Conservation (phyloP, 1,139 yeast species). For the Scheffersomyces illinoinensis region DNA sequence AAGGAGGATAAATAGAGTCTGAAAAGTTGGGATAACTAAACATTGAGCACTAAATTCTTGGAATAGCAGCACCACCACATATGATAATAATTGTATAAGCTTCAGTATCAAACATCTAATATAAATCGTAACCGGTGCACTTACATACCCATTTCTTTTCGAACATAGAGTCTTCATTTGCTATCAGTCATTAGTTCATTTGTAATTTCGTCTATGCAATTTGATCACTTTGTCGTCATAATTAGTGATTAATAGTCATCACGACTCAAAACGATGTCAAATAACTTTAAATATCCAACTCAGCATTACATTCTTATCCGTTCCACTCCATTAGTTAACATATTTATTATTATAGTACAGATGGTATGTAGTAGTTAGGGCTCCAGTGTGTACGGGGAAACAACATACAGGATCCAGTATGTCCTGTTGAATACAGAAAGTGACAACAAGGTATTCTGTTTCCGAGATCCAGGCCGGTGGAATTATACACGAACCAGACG, state of each 20-base stretch:
- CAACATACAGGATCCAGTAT: neutral
- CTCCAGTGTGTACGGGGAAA: neutral
- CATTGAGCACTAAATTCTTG: neutral
- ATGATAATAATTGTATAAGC: neutral
- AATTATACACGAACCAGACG: neutral
- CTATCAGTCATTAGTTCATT: too few species aligned
- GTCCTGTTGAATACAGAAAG: too few species aligned
- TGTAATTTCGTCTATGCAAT: too few species aligned
- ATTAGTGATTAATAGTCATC: too few species aligned
- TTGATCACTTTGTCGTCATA: too few species aligned
- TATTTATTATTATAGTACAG: constrained; percentile 6
- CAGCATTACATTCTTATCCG: neutral
- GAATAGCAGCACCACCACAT: neutral
- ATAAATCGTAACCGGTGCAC: too few species aligned
- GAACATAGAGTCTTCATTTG: too few species aligned
- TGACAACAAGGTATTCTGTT: neutral
- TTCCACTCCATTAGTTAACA: neutral
- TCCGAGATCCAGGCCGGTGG: neutral
- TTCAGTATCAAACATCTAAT: neutral
- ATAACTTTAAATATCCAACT: too few species aligned
- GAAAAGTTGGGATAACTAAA: neutral
- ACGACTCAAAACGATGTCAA: too few species aligned
- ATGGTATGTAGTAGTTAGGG: neutral
- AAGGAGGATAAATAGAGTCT: too few species aligned
- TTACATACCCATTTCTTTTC: too few species aligned